Conservation (phyloP, 345 rosid genomes). For the Lepidium didymum region DNA sequence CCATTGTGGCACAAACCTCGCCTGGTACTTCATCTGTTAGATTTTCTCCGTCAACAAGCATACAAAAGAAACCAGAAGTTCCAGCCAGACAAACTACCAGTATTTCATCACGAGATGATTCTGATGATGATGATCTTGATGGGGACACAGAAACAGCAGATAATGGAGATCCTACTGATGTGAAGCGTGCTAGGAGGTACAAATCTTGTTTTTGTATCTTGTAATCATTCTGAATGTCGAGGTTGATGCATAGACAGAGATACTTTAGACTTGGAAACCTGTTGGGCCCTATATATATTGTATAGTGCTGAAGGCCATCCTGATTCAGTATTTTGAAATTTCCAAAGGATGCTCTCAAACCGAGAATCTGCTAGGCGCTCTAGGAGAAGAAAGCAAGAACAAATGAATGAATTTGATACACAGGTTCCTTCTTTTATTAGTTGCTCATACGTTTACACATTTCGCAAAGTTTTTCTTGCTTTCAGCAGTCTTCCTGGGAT, state of each 20-base stretch:
- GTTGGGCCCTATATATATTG: background rate
- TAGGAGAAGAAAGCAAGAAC: conserved; percentile 87
- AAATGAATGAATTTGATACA: conserved; percentile 75
- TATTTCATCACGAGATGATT: conserved; percentile 86
- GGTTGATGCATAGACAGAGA: background rate
- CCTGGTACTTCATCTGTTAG: conserved; percentile 23
- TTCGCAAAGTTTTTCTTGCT: background rate
- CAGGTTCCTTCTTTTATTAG: conserved; percentile 46
- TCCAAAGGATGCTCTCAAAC: conserved; percentile 85
- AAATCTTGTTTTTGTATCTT: background rate
- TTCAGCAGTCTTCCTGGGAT: background rate
- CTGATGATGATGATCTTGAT: conserved; percentile 86
- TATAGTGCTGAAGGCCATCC: background rate
- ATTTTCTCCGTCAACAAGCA: conserved; percentile 24
- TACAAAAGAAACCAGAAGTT: conserved; percentile 37
- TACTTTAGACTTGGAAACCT: background rate
- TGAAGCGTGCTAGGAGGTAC: conserved; percentile 72
- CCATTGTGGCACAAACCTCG: conserved; percentile 19
- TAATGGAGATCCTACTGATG: conserved; percentile 48
- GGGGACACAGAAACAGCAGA: conserved; percentile 70
- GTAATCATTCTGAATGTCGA: background rate
- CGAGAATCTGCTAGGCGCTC: conserved; percentile 98
- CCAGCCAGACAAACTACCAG: conserved; percentile 68
- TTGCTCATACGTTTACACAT: background rate
- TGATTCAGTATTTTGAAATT: background rate